These are phyloP conservation scores for Colletotrichum camelliae DNA, from an alignment of 2,329 filamentous ascomycete species.

Conservation along the genomic window DNA sequence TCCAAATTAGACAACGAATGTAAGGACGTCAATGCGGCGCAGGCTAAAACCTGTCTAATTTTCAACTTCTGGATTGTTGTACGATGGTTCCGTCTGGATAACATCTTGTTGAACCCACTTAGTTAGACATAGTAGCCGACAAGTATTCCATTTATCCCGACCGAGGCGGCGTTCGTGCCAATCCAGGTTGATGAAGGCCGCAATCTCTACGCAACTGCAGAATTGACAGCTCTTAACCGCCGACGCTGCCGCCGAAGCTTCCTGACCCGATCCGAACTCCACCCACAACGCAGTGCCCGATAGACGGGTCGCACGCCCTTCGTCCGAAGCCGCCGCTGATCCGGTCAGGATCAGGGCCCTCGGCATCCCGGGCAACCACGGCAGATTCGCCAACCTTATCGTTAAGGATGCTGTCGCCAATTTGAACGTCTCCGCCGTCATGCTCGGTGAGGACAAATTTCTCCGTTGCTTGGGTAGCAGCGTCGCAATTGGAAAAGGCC, in stretches of 20 bases:
- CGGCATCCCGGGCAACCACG: background rate
- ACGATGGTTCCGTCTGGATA: background rate
- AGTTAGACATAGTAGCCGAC: background rate
- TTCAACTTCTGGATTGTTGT: background rate
- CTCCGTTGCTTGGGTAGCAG: background rate
- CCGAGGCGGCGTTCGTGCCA: background rate
- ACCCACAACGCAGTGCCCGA: background rate
- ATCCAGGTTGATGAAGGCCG: background rate
- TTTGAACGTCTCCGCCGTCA: background rate
- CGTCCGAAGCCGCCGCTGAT: background rate
- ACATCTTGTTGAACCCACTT: background rate
- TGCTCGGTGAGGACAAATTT: background rate
- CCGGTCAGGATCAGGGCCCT: background rate
- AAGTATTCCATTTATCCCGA: background rate
- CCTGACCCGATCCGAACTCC: background rate
- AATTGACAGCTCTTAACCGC: background rate
- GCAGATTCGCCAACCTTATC: background rate
- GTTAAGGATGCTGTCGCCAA: background rate
- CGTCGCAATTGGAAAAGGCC: background rate
- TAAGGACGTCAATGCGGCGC: background rate
- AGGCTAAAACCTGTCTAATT: background rate
- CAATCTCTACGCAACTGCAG: background rate
- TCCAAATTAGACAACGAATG: rapidly evolving
- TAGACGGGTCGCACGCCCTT: background rate
- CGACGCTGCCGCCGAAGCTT: background rate